Evolutionary conservation across 352 stramenopile genomes (phyloP), one percentile per base, ranked within the genome.

Genomic region (Pythium biforme): DNA sequence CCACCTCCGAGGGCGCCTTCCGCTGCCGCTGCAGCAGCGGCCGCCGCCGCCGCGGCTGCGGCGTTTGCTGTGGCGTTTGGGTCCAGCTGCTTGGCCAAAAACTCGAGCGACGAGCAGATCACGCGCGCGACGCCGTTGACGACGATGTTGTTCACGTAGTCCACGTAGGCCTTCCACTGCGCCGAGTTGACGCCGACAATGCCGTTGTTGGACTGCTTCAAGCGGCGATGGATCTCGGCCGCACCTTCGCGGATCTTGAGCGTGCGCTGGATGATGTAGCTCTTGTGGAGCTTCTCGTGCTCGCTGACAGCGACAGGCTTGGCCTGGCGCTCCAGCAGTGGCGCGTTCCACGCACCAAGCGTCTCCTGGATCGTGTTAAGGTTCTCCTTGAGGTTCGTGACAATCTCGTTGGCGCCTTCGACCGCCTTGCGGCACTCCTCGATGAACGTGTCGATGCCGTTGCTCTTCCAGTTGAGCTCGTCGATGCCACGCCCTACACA

Each of bases 81-180:
- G 47, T 98, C 92, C 4, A 99, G 79, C 60, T 99, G 95, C 64
- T 99, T 93, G 0, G 95, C 81, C 5, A 99, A 73, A 65, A 97
- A 98, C 58, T 98, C 81, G 2, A 95, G 72, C 10, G 82, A 92
- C 7, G 82, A 91, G 45, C 82, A 93, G 50, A 95, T 93, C 53
- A 91, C 83, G 1, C 80, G 81, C 0, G 95, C 90, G 4, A 99
- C 82, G 22, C 97, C 97, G 48, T 94, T 87, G 17, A 99, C 90
- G 15, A 99, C 94, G 19, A 99, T 95, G 69, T 96, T 98, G 74
- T 99, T 99, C 49, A 99, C 91, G 62, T 98, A 99, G 68, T 99
- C 94, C 20, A 98, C 89, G 64, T 99, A 99, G 15, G 89, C 90
- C 55, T 94, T 97, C 97, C 97, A 99, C 70, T 99, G 84, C n/a